These are phyloP conservation scores for Parasitella parasitica DNA, from an alignment of 371 early-diverging fungal genomes.

Conservation along the genomic window DNA sequence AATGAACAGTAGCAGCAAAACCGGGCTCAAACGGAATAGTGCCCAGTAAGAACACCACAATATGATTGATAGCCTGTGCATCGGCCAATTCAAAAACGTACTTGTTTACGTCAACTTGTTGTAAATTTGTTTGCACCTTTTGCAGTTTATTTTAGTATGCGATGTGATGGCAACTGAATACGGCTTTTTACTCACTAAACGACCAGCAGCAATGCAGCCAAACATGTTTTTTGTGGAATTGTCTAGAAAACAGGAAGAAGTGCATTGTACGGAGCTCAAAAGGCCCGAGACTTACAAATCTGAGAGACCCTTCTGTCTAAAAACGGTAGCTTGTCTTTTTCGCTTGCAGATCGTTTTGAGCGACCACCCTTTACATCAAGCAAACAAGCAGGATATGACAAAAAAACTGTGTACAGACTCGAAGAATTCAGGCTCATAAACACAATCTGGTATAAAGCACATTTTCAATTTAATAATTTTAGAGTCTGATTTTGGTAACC, in stretches of 20 bases:
- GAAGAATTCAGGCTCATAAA: too few relatives aligned
- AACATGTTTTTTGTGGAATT: constrained; percentile 72
- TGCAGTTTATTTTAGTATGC: background rate
- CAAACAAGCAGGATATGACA: too few relatives aligned
- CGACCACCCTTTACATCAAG: too few relatives aligned
- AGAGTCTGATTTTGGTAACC: too few relatives aligned
- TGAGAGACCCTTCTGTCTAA: too few relatives aligned
- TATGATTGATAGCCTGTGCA: constrained; percentile 84
- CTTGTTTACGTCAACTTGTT: constrained; percentile 82
- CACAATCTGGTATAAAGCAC: too few relatives aligned
- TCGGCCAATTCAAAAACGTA: constrained; percentile 81
- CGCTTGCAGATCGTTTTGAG: too few relatives aligned
- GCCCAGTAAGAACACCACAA: constrained; percentile 89
- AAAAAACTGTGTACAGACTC: too few relatives aligned
- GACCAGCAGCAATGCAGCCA: constrained; percentile 87
- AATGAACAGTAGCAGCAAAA: constrained; percentile 84
- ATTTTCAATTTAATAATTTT: too few relatives aligned
- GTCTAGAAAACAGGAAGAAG: constrained; percentile 56
- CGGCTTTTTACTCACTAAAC: constrained; percentile 56
- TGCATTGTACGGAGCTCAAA: too few relatives aligned
- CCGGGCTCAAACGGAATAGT: constrained; percentile 85
- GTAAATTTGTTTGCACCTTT: constrained; percentile 88
- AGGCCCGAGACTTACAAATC: too few relatives aligned
- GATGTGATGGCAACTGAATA: background rate
- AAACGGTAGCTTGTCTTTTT: too few relatives aligned